Evolutionary conservation across 441 rosid genomes (phyloP).

Genomic region (Brassica hybrid): DNA sequence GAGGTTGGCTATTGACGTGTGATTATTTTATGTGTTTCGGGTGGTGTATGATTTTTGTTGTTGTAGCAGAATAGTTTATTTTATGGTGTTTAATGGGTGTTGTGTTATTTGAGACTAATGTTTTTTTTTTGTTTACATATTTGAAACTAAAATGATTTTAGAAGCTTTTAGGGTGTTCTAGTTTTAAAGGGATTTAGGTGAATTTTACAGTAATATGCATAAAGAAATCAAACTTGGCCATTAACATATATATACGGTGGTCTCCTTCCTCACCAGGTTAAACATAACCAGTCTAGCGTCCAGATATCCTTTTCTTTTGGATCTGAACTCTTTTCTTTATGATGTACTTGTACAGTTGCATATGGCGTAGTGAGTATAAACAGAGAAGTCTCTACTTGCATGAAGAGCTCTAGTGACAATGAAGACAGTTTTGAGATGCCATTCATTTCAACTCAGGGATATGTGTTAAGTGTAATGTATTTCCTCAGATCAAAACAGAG

Average conservation of each 20-base stretch:
- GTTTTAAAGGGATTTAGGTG: too few relatives aligned
- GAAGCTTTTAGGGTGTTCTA: too few relatives aligned
- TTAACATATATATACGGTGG: slow-evolving; percentile 57
- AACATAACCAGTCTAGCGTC: slow-evolving; percentile 10
- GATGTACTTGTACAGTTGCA: slow-evolving; percentile 56
- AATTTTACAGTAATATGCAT: too few relatives aligned
- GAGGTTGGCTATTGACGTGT: neutral
- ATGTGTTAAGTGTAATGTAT: too few relatives aligned
- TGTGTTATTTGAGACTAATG: too few relatives aligned
- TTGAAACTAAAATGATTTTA: too few relatives aligned
- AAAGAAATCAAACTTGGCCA: too few relatives aligned
- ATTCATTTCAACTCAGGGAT: slow-evolving; percentile 58
- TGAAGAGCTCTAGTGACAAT: slow-evolving; percentile 58
- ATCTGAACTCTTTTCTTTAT: slow-evolving; percentile 43
- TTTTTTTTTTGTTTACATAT: too few relatives aligned
- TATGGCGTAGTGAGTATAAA: slow-evolving; percentile 90
- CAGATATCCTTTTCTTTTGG: slow-evolving; percentile 24
- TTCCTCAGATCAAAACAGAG: too few relatives aligned
- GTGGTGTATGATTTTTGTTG: too few relatives aligned
- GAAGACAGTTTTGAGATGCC: slow-evolving; percentile 60
- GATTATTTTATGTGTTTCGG: neutral
- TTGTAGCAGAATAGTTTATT: too few relatives aligned
- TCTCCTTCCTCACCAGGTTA: slow-evolving; percentile 94
- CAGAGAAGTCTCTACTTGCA: slow-evolving; percentile 85
- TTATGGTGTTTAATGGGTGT: too few relatives aligned